Percentiles rank a stretch among this genome's conserved stretches.
Conservation (phyloP, 2,329 filamentous ascomycete genomes). For the Reticulascus tulasneorum region DNA sequence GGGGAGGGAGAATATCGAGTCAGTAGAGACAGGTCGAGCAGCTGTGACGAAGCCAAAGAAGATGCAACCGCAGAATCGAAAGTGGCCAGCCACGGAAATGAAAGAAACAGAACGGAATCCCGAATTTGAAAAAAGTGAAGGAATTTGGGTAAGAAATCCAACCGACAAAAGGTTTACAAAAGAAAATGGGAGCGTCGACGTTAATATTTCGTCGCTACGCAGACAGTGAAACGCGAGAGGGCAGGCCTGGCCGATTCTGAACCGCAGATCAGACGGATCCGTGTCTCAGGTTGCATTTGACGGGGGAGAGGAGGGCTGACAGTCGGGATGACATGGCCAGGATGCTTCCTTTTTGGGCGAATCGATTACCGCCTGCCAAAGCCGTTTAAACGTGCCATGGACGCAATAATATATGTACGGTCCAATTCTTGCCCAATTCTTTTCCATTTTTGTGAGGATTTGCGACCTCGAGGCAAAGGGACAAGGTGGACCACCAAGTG, state of each 20-base stretch:
- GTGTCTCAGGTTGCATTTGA: constrained; percentile 12
- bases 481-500: too few species aligned
- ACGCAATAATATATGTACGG: too few species aligned
- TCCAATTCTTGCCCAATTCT: too few species aligned
- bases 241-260: constrained; percentile 7
- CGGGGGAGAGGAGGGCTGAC: too few species aligned
- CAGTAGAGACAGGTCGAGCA: neutral
- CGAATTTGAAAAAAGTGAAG: neutral
- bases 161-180: neutral
- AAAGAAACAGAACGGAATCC: constrained; percentile 2
- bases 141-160: constrained; percentile 1
- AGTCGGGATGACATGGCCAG: too few species aligned
- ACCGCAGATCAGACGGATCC: constrained; percentile 14
- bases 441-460: too few species aligned
- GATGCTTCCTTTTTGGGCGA: too few species aligned
- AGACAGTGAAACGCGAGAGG: constrained; percentile 1
- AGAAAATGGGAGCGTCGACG: constrained; percentile 1
- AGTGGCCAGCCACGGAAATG: constrained; percentile 15
- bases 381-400: too few species aligned
- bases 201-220: too few species aligned
- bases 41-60: constrained; percentile 1
- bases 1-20: neutral
- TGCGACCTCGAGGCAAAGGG: too few species aligned
- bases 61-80: constrained; percentile 3
- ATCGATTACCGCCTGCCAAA: too few species aligned